Conservation (phyloP, 2,329 filamentous ascomycete species). For the Beauveria australis region DNA sequence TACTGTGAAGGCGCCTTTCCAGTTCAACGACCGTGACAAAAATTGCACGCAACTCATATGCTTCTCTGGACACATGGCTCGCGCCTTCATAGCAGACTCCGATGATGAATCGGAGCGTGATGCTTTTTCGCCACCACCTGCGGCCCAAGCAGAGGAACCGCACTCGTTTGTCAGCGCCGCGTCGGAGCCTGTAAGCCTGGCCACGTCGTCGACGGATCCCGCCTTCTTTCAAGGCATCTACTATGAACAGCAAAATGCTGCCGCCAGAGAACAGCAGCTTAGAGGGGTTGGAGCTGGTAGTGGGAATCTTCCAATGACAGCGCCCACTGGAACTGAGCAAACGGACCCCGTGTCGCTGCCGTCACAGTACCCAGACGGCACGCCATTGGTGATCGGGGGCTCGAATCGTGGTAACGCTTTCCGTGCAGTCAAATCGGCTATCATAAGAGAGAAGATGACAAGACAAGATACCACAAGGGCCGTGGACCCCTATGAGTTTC, state of each 20-base stretch:
- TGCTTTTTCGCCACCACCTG: slow-evolving; percentile 16
- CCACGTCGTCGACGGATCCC: slow-evolving; percentile 37
- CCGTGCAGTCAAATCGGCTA: not conserved
- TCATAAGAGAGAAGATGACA: not conserved
- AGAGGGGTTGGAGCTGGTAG: not conserved
- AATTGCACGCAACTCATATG: not conserved
- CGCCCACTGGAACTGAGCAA: slow-evolving; percentile 2
- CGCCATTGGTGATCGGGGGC: not conserved
- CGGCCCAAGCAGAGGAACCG: not conserved
- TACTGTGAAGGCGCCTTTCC: not conserved
- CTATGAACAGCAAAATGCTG: slow-evolving; percentile 37
- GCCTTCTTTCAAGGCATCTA: slow-evolving; percentile 40
- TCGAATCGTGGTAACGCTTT: not conserved
- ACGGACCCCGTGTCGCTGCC: slow-evolving; percentile 6
- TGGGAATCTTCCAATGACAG: not conserved
- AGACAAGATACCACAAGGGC: not conserved
- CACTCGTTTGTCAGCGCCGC: slow-evolving; percentile 1
- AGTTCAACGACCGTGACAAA: not conserved
- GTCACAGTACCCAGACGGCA: slow-evolving; percentile 13
- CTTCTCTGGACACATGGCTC: slow-evolving; percentile 14
- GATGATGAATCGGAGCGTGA: slow-evolving; percentile 27
- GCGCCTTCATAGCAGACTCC: slow-evolving; percentile 29
- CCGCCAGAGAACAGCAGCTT: slow-evolving; percentile 12
- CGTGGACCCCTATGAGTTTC: slow-evolving; percentile 36
- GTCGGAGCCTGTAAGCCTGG: slow-evolving; percentile 14